Conservation (phyloP, 2,329 filamentous ascomycete genomes). For the Claviceps africana region DNA sequence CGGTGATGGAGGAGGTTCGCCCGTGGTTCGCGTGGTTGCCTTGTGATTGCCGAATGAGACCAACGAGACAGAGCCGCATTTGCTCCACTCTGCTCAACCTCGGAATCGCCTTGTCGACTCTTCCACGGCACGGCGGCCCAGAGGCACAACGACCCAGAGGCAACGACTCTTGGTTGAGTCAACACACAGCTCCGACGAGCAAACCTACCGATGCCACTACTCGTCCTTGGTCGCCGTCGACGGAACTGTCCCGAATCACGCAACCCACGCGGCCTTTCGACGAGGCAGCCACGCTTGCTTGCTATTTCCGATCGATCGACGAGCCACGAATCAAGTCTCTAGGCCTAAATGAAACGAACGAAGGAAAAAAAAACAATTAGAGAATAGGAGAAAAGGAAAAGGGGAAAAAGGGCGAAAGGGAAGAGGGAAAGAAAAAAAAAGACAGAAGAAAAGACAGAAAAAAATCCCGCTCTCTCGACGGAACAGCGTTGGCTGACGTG, state of each 20-base stretch:
- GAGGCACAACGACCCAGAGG: too few relatives aligned
- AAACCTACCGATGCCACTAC: background rate
- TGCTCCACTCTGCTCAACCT: background rate
- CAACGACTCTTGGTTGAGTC: too few relatives aligned
- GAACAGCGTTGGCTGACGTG: background rate
- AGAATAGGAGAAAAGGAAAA: too few relatives aligned
- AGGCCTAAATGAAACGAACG: too few relatives aligned
- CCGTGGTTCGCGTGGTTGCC: constrained; percentile 2
- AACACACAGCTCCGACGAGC: too few relatives aligned
- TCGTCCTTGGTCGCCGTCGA: background rate
- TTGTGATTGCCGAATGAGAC: background rate
- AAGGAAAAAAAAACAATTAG: too few relatives aligned
- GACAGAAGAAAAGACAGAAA: too few relatives aligned
- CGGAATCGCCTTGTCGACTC: background rate
- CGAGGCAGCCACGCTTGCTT: too few relatives aligned
- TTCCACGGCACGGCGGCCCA: too few relatives aligned
- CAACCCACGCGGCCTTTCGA: background rate
- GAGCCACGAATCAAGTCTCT: background rate
- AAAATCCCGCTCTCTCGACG: too few relatives aligned
- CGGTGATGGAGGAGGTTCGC: background rate
- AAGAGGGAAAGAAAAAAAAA: too few relatives aligned
- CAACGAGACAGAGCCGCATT: background rate
- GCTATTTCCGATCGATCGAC: background rate
- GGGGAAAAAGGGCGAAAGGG: too few relatives aligned
- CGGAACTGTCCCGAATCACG: background rate